Evolutionary conservation across 176 grass and related monocot genomes (phyloP).

Genomic region (Elaeis guineensis): DNA sequence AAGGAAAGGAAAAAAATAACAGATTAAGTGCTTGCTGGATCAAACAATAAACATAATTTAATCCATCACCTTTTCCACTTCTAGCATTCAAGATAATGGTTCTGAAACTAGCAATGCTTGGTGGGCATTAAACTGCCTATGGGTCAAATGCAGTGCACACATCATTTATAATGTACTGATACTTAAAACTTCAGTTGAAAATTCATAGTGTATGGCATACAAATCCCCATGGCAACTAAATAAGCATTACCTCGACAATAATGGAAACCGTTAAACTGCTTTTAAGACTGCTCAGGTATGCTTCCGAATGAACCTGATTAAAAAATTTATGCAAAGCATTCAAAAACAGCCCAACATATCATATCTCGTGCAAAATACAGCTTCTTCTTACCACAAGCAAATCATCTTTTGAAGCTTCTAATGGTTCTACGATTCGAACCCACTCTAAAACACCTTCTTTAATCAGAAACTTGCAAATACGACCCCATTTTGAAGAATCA

Average conservation of each 20-base stretch:
- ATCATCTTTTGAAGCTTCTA: conserved; percentile 80
- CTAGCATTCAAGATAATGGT: background rate
- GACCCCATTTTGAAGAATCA: conserved; percentile 94
- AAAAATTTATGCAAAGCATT: background rate
- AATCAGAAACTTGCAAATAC: conserved; percentile 53
- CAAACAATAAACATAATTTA: background rate
- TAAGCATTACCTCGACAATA: conserved; percentile 65
- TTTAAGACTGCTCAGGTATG: conserved; percentile 59
- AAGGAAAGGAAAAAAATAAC: background rate
- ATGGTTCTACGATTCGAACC: conserved; percentile 48
- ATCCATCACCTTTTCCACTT: background rate
- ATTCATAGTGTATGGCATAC: background rate
- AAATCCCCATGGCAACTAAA: background rate
- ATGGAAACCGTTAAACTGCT: conserved; percentile 63
- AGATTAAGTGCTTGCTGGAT: background rate
- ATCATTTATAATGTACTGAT: conserved; percentile 3
- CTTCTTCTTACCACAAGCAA: conserved; percentile 58
- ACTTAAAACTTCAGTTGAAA: background rate
- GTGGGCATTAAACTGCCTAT: too few relatives aligned
- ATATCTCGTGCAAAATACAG: background rate
- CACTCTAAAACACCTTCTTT: conserved; percentile 65
- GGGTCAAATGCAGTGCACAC: background rate
- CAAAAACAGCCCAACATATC: background rate
- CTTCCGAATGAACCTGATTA: conserved; percentile 65
- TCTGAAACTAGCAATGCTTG: too few relatives aligned